Evolutionary conservation across 768 basidiomycete species (phyloP), one percentile per base, ranked within the genome.

Genomic region (Suillus subalutaceus): DNA sequence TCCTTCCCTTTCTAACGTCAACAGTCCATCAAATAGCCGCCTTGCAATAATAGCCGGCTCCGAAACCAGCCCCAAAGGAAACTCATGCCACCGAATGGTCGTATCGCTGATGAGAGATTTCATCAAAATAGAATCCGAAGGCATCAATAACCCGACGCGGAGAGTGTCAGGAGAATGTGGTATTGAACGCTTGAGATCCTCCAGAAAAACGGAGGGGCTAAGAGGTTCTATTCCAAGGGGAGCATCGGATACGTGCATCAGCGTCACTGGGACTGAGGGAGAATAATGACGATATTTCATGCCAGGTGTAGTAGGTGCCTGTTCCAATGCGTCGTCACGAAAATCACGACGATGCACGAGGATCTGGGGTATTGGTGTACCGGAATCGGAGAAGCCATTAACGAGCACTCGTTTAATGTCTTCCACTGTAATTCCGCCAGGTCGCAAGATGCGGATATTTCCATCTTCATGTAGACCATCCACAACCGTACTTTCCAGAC

Each of bases 271-370:
- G 5, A 96, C 89, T 1, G 90, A 81, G 2, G 97, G 97, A 30
- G 96, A 92, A 76, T 99, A 99, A 79, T 99, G 97, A 61, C 91
- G 87, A 77, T 99, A 99, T 79, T 99, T 99, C 96, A 98, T 97
- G 40, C 97, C 97, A 2, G 97, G 97, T 0, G 97, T 99, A 9
- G 94, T 95, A 10, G 97, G 97, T 0, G 89, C 86, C 46, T 82
- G 81, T 75, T 94, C 93, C 65, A 92, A 81, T n/a, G 76, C 77
- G 46, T 86, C 81, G 72, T 92, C 92, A 40, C 79, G 70, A 72
- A 89, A 96, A 75, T 97, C 93, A 15, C 93, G 86, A 62, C 85
- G 83, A 74, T 94, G 91, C 15, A 95, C 93, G 63, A 95, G 81
- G 37, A 94, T 90, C 18, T 78, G 80, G 3, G 90, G 89, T n/a